Percentiles rank a stretch among this genome's conserved stretches.
These are phyloP conservation scores for Maudiozyma humilis DNA, from an alignment of 1,139 yeast species.

Conservation along the genomic window DNA sequence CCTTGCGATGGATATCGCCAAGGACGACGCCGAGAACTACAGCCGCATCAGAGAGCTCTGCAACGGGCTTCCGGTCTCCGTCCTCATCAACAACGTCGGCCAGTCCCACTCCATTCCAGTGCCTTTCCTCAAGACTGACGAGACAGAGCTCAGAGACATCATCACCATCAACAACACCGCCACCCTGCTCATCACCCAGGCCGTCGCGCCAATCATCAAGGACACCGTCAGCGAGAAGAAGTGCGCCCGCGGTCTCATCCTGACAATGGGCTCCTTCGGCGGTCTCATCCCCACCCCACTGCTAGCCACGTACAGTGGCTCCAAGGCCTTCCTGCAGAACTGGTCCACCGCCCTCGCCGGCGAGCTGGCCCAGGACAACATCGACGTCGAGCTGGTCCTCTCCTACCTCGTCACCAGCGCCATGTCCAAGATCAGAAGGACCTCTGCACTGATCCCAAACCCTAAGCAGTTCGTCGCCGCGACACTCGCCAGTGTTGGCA, in stretches of 20 bases:
- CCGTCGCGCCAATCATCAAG: conserved; percentile 59
- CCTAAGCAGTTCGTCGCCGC: conserved; percentile 72
- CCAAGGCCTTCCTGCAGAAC: conserved; percentile 86
- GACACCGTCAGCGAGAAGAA: conserved; percentile 40
- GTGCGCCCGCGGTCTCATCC: conserved; percentile 54
- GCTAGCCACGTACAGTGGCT: conserved; percentile 90
- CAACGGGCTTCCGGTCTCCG: conserved; percentile 48
- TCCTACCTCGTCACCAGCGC: conserved; percentile 93
- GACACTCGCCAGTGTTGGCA: conserved; percentile 61
- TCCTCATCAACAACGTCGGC: conserved; percentile 88
- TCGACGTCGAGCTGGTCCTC: conserved; percentile 79
- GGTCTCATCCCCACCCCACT: conserved; percentile 89
- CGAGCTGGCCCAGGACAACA: conserved; percentile 56
- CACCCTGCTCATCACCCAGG: conserved; percentile 75
- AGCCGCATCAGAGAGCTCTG: conserved; percentile 42
- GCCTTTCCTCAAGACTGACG: conserved; percentile 75
- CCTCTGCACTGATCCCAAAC: conserved; percentile 70
- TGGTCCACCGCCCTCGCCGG: conserved; percentile 92
- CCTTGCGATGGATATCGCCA: conserved; percentile 72
- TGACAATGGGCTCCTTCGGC: conserved; percentile 96
- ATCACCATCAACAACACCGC: conserved; percentile 80
- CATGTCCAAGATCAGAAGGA: conserved; percentile 84
- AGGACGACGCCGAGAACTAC: conserved; percentile 42
- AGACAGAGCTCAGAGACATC: conserved; percentile 65
- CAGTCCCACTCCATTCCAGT: conserved; percentile 92